These are phyloP conservation scores for Rhododendron kiyosumense DNA, from an alignment of 148 eudicot species.

Conservation along the genomic window DNA sequence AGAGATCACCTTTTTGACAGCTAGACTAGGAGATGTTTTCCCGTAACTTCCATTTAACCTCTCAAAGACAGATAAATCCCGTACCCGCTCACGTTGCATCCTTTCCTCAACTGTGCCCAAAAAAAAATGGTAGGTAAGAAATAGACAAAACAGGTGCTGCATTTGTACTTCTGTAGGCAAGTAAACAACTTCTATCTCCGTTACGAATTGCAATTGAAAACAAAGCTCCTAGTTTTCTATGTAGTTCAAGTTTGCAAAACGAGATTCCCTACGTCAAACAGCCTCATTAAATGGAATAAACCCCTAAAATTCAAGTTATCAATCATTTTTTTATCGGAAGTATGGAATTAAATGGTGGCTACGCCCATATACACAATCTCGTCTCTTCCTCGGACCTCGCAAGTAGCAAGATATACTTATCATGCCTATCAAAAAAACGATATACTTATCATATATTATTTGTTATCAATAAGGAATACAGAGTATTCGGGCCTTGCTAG, in stretches of 20 bases:
- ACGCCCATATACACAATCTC: too few species aligned
- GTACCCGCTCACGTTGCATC: slow-evolving; percentile 68
- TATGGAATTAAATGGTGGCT: too few species aligned
- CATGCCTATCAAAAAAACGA: too few species aligned
- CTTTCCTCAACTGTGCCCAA: slow-evolving; percentile 62
- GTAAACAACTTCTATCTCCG: neutral
- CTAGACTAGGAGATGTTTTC: slow-evolving; percentile 66
- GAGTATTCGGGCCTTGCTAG: too few species aligned
- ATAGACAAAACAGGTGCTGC: neutral
- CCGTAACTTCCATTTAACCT: slow-evolving; percentile 69
- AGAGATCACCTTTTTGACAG: slow-evolving; percentile 74
- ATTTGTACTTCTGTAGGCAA: too few species aligned
- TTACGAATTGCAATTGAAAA: neutral
- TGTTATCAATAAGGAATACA: too few species aligned
- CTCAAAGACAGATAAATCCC: slow-evolving; percentile 85
- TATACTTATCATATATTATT: too few species aligned
- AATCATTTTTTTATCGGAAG: too few species aligned
- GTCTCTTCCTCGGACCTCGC: too few species aligned
- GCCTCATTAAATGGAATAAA: neutral
- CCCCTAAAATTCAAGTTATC: too few species aligned
- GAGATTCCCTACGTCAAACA: too few species aligned
- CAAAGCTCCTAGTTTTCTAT: neutral
- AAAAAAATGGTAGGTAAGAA: neutral
- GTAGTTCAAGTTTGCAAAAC: neutral
- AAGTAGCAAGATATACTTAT: too few species aligned